Evolutionary conservation across 441 rosid genomes (phyloP), one percentile per base, ranked within the genome.

Genomic region (Gossypium davidsonii): DNA sequence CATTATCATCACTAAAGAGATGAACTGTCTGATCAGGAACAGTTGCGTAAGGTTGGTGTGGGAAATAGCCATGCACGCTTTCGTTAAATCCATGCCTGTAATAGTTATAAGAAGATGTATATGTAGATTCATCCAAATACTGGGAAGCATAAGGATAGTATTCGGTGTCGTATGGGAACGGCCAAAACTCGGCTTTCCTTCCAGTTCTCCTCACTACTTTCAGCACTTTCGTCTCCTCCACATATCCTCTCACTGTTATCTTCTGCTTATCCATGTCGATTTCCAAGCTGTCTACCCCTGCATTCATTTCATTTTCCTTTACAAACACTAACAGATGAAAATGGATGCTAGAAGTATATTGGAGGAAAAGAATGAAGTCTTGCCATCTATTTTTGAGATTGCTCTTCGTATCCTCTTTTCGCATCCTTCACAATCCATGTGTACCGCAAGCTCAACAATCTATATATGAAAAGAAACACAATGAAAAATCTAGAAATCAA

Each of bases 1-100:
- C 98, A 49, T 89, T 93, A 67, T 93, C 98, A 57, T 93, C 98
- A n/a, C 93, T 91, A 79, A 93, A 93, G 57, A 91, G 87, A 78
- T 84, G 90, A 71, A 89, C 86, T 3, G 89, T 83, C 5, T 89
- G 66, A 70, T 93, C 97, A 44, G 78, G 77, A 6, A 88, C 77
- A 0, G 90, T 87, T 26, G 70, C 60, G 67, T 89, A 85, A 10
- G 87, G 84, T 71, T 82, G 88, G 72, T 84, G 74, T 0, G 92
- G 90, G 71, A 85, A 86, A 74, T 88, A 86, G 4, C 90, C 89
- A 23, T 74, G 92, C 17, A 88, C 79, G 28, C 62, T 20, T 75
- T 90, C 91, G 55, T 88, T 87, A 37, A 42, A 83, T 21, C 93
- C 94, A 62, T 90, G 93, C 52, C 68, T 83, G 78, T 82, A 82